Conservation (phyloP, 2,329 filamentous ascomycete species). For the Sporothrix sp. region DNA sequence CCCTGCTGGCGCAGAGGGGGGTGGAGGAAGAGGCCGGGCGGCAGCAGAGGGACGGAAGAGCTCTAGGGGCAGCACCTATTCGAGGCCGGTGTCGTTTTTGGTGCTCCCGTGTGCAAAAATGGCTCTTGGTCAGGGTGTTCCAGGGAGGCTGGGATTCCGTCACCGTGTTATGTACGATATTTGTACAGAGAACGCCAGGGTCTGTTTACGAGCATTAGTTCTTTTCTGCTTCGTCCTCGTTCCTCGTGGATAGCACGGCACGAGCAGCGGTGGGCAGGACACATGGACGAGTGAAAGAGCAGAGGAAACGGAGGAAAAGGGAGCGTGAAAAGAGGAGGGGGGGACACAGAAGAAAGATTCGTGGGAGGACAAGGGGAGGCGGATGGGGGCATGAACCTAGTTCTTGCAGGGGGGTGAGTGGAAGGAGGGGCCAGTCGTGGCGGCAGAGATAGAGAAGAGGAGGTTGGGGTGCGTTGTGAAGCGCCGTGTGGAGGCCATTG, state of each 20-base stretch:
- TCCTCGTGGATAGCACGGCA: too few species aligned
- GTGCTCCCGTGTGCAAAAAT: constrained; percentile 4
- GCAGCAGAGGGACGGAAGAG: background rate
- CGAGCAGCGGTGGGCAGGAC: constrained; percentile 8
- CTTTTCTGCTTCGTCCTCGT: background rate
- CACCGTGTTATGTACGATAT: too few species aligned
- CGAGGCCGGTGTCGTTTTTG: constrained; percentile 2
- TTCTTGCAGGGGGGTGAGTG: constrained; percentile 14
- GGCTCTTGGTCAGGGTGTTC: background rate
- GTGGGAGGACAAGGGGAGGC: constrained; percentile 12
- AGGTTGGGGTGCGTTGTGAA: background rate
- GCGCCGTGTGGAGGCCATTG: background rate
- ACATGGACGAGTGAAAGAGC: background rate
- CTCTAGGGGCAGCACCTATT: background rate
- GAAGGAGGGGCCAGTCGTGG: constrained; percentile 11
- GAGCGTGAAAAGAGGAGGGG: background rate
- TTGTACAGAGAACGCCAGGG: too few species aligned
- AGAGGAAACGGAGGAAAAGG: background rate
- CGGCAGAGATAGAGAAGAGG: constrained; percentile 5
- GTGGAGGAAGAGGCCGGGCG: background rate
- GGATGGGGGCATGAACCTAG: constrained; percentile 4
- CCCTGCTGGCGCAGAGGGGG: background rate
- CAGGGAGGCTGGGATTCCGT: too few species aligned
- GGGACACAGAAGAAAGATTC: constrained; percentile 5
- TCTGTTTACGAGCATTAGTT: too few species aligned